Evolutionary conservation across 2,329 filamentous ascomycete genomes (phyloP).

Genomic region (Colletotrichum echinochloae): DNA sequence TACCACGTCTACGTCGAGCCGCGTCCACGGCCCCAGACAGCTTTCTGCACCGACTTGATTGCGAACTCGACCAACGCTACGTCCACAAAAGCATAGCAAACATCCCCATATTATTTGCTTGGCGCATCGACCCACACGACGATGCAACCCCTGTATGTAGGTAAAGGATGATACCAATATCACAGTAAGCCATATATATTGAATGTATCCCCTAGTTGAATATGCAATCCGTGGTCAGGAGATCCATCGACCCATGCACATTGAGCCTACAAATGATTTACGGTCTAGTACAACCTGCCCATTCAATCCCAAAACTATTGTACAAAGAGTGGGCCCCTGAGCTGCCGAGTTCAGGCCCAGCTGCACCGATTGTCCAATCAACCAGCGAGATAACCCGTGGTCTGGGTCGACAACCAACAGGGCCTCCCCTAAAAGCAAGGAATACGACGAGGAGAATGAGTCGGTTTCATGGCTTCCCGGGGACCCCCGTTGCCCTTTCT

Average conservation of each 20-base stretch:
- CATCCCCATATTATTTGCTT: not conserved
- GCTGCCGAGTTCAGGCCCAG: too few relatives aligned
- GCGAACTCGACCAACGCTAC: not conserved
- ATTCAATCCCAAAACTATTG: not conserved
- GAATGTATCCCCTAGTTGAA: too few relatives aligned
- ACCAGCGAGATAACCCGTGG: not conserved
- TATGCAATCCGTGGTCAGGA: not conserved
- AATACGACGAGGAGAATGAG: not conserved
- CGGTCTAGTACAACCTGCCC: not conserved
- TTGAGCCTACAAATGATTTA: not conserved
- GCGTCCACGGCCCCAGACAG: too few relatives aligned
- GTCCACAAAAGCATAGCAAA: not conserved
- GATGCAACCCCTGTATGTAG: too few relatives aligned
- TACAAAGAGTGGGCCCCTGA: too few relatives aligned
- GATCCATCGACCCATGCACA: not conserved
- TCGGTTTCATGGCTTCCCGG: too few relatives aligned
- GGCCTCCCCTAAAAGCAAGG: not conserved
- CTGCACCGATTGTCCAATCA: not conserved
- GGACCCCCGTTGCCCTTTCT: not conserved
- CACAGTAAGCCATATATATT: too few relatives aligned
- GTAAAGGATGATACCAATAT: too few relatives aligned
- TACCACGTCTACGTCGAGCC: not conserved
- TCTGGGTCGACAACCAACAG: not conserved
- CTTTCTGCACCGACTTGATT: too few relatives aligned
- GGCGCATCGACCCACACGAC: not conserved